Conservation (phyloP, 805 yeast species). For the Suhomyces canberraensis region DNA sequence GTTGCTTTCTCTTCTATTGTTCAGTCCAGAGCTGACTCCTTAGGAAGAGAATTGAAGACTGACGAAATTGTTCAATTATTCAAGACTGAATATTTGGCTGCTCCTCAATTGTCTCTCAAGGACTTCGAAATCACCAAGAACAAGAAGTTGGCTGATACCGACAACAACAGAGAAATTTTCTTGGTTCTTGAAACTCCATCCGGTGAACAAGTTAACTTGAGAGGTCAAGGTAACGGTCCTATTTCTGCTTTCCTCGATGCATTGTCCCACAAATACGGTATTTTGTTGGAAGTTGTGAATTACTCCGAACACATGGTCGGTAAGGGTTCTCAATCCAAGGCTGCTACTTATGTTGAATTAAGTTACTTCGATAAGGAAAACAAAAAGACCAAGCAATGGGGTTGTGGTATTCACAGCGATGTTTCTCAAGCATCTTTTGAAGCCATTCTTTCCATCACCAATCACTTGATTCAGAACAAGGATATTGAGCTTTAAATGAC, state of each 20-base stretch:
- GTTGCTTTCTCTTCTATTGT: conserved; percentile 63
- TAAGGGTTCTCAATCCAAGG: conserved; percentile 65
- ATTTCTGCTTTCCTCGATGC: conserved; percentile 72
- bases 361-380: conserved; percentile 31
- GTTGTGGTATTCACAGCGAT: conserved; percentile 43
- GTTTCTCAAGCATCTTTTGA: conserved; percentile 40
- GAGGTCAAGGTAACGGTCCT: conserved; percentile 76
- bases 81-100: conserved; percentile 48
- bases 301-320: conserved; percentile 75
- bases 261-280: conserved; percentile 48
- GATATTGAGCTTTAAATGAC: conserved; percentile 23
- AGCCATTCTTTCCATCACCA: conserved; percentile 25
- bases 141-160: conserved; percentile 9
- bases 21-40: conserved; percentile 58
- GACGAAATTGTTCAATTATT: conserved; percentile 61
- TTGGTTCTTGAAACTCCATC: conserved; percentile 16
- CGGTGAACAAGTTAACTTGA: conserved; percentile 21
- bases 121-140: conserved; percentile 24
- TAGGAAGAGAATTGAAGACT: conserved; percentile 68
- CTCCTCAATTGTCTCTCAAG: conserved; percentile 13
- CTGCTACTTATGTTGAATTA: conserved; percentile 71
- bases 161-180: conserved; percentile 19
- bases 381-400: conserved; percentile 36
- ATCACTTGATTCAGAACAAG: conserved; percentile 22
- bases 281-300: conserved; percentile 58